Evolutionary conservation across 768 basidiomycete genomes (phyloP).

Genomic region (Boletus reticuloceps): DNA sequence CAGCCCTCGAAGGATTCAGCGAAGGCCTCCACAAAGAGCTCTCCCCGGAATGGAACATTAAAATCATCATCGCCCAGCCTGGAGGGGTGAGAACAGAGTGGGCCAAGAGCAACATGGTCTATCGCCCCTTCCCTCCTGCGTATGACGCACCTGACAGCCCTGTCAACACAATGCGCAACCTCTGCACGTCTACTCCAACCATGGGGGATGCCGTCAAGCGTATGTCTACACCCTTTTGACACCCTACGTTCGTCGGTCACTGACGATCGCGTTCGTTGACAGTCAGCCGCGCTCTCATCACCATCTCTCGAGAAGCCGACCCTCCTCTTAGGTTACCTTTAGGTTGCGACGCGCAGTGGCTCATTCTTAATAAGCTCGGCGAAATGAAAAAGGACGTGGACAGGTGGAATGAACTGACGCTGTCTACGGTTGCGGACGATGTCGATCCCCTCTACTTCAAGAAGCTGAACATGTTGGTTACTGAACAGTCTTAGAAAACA

Average conservation of each 20-base stretch:
- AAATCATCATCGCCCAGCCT: constrained; percentile 19
- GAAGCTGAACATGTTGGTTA: background rate
- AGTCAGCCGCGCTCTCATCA: constrained; percentile 17
- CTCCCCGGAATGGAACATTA: constrained; percentile 26
- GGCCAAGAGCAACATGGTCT: constrained; percentile 18
- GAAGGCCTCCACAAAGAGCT: constrained; percentile 26
- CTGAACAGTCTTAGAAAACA: background rate
- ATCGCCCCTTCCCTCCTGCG: constrained; percentile 11
- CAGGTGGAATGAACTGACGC: constrained; percentile 7
- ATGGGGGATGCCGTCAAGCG: constrained; percentile 12
- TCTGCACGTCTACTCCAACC: background rate
- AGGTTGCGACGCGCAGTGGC: constrained; percentile 18
- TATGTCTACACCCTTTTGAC: background rate
- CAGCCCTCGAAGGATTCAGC: constrained; percentile 28
- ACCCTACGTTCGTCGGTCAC: background rate
- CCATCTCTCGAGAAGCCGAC: constrained; percentile 16
- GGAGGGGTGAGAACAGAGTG: constrained; percentile 21
- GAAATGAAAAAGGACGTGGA: constrained; percentile 17
- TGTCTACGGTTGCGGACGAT: constrained; percentile 21
- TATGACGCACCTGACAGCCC: constrained; percentile 16
- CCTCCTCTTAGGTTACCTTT: constrained; percentile 22
- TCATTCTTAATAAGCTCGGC: constrained; percentile 13
- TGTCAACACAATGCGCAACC: constrained; percentile 7
- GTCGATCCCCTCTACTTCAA: constrained; percentile 14
- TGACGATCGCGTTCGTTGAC: background rate